Evolutionary conservation across 768 basidiomycete species (phyloP).

Genomic region (Suillus ampliporus): DNA sequence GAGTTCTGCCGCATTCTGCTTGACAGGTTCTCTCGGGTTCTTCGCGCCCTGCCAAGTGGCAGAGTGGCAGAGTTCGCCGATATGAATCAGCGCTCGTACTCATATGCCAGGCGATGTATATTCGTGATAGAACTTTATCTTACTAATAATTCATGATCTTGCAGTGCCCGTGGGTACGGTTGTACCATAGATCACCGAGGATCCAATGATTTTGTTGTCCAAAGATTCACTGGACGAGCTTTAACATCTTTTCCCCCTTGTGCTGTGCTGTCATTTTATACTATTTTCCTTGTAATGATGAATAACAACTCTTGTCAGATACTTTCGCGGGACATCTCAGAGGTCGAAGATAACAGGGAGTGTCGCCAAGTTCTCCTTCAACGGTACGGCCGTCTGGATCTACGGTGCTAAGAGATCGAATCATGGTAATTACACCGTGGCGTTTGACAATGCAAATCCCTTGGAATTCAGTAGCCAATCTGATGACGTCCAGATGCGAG

Average conservation of each 20-base stretch:
- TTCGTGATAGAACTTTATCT: too few species aligned
- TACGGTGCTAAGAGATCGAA: constrained; percentile 56
- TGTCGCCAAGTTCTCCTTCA: constrained; percentile 48
- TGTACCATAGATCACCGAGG: too few species aligned
- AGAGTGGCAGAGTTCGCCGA: too few species aligned
- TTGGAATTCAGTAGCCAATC: constrained; percentile 39
- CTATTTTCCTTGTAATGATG: background rate
- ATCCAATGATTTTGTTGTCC: too few species aligned
- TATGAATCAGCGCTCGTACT: too few species aligned
- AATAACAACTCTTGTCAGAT: constrained; percentile 30
- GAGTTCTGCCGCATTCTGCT: too few species aligned
- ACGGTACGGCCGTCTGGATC: constrained; percentile 53
- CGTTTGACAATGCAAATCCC: constrained; percentile 43
- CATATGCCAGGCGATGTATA: too few species aligned
- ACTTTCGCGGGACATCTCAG: constrained; percentile 46
- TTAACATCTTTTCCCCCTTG: background rate
- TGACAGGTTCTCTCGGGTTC: too few species aligned
- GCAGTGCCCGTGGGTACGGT: too few species aligned
- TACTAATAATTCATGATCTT: too few species aligned
- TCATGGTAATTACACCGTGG: constrained; percentile 51
- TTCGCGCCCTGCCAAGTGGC: too few species aligned
- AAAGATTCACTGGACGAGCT: background rate
- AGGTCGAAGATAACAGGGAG: constrained; percentile 41
- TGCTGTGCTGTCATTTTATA: constrained; percentile 31
- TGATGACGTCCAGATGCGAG: constrained; percentile 47